Base-by-base conservation (phyloP, 1,139 yeast species). In the Hyphopichia burtonii region DNA sequence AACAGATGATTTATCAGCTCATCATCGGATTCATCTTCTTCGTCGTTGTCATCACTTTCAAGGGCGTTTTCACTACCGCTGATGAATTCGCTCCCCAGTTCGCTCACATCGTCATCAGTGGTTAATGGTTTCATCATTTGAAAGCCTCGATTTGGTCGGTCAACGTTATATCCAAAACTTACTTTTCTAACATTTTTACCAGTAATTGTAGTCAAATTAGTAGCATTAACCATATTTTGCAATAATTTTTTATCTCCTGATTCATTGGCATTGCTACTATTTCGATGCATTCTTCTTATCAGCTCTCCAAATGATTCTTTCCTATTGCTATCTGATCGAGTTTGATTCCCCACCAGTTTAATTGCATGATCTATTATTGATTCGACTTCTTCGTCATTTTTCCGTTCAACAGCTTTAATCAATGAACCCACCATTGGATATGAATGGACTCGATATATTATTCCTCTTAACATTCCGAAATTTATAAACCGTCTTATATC, bases 401-500 rank as follows among this genome's bases (percentile, higher is more conserved):
- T 56, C 39, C 56, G 55, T 47, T 66, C 75, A 11, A 66, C 65
- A 22, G 69, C 66, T 44, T 63, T 63, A 12, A 63, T 63, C 12
- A 68, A 58, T 30, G 65, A 66, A 46, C 62, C 69, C 46, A 74
- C 61, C 2, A 89, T 66, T 0, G 98, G 97, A 56, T 81, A 88
- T 11, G 89, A 71, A 46, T 86, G 78, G 1, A 90, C 87, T 40
- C 98, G 66, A 59, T 90, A 90, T 15, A 94, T 83, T 7, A 94
- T 60, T 1, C 95, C 90, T 48, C 89, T 78, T 31, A 89, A 69
- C 2, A 89, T 76, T 0, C 99, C 99, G 69, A 91, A 94, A 23
- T 90, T 82, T 14, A 93, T 71, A 54, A 94, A 88, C 39, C 96
- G 67, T 46, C 98, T 71, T 2, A 93, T 71, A 60, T 94, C 99